Evolutionary conservation across 2,329 filamentous ascomycete genomes (phyloP), one percentile per base, ranked within the genome.

Genomic region (Didymella exigua): DNA sequence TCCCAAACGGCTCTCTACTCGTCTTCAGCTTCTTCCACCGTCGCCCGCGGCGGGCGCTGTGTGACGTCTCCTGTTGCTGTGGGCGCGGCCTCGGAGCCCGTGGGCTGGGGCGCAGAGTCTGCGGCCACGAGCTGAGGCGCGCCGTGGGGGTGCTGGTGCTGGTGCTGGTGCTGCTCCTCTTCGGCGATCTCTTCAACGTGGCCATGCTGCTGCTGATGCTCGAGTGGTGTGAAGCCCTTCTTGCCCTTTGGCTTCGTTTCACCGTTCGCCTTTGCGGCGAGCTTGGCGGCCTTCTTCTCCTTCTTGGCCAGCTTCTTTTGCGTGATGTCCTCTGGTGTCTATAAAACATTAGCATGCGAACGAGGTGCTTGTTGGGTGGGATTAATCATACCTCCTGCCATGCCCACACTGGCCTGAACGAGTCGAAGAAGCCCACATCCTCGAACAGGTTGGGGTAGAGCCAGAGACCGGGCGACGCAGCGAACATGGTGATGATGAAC

Each of bases 401-500:
- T 56, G 91, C 95, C 93, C 95, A 99, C 5, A 96, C 78, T 18
- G 95, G 95, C 71, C 89, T 89, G 84, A 99, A 99, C 70, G 90
- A 96, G 74, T 99, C 95, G 76, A 99, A 89, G 79, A 99, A 98
- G 7, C 93, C 96, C 24, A 99, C 95, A 73, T 99, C 95, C 75
- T 99, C 95, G 81, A 97, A 99, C 18, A 99, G 80, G 73, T 99
- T 99, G 43, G 95, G 95, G 78, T 93, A 99, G 38, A 99, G 83
- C 95, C 95, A 99, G n/a, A 99, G 82, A 68, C 95, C 95, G 2
- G 95, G 95, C 3, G 93, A 81, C 0, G 86, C 82, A 14, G 84
- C 82, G 71, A 98, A 96, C 77, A 96, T 92, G 19, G 95, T 98
- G 73, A 96, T 78, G 73, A 91, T 89, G 81, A 99, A 99, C 24